A percentile compares a stretch with the other conserved stretches of the same genome.
These are phyloP conservation scores for Pseudofabraea citricarpa DNA, from an alignment of 2,329 filamentous ascomycete genomes.

Conservation along the genomic window DNA sequence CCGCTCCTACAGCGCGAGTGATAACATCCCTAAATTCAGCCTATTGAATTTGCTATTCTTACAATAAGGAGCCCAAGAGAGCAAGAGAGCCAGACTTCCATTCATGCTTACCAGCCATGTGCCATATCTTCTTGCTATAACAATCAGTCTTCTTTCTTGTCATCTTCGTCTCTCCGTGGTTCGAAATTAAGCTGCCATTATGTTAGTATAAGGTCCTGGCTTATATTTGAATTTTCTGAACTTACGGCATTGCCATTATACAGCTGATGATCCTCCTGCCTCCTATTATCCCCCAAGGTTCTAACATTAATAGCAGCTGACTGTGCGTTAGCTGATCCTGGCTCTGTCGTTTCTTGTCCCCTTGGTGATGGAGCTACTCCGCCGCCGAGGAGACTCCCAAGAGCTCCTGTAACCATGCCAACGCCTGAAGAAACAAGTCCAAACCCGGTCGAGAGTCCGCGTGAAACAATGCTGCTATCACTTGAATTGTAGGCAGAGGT, in stretches of 20 bases:
- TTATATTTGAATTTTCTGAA: neutral
- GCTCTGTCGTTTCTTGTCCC: no score
- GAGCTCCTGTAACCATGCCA: slow-evolving; percentile 33
- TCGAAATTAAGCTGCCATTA: slow-evolving; percentile 24
- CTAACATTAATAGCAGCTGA: slow-evolving; percentile 40
- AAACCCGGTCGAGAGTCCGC: slow-evolving; percentile 32
- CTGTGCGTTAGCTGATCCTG: no score
- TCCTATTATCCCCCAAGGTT: slow-evolving; percentile 50
- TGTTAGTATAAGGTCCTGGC: neutral
- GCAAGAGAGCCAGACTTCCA: no score
- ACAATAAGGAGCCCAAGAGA: no score
- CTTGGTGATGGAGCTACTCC: slow-evolving; percentile 21
- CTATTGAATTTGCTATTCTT: neutral
- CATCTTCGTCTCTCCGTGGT: slow-evolving; percentile 22
- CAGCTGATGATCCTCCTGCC: slow-evolving; percentile 60
- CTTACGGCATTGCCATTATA: slow-evolving; percentile 88
- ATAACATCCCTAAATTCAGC: neutral
- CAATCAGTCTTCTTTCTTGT: slow-evolving; percentile 5
- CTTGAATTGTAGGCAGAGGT: slow-evolving; percentile 50
- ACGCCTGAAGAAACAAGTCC: slow-evolving; percentile 36
- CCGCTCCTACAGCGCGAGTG: no score
- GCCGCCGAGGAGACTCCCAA: slow-evolving; percentile 39
- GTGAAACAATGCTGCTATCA: slow-evolving; percentile 24
- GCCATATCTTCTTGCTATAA: no score
- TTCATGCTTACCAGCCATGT: neutral